phyloP scores from a whole-genome alignment of 2,329 filamentous ascomycete species.

The Amesomyces nigricolor region DNA sequence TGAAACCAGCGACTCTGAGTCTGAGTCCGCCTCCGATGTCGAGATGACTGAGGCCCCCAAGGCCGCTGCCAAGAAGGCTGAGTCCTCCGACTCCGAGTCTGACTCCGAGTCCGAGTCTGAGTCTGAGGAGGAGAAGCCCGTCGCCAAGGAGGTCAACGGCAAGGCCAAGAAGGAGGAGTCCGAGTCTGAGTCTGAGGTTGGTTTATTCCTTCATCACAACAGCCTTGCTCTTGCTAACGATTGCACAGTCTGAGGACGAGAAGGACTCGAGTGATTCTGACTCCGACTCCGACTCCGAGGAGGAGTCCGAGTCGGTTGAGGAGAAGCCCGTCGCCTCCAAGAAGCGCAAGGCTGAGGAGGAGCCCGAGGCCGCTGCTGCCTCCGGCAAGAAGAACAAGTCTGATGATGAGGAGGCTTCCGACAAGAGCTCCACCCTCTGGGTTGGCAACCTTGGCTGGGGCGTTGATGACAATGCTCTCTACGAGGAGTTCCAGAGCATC shows the following conservation, averaged over 20 bases:
- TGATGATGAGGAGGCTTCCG: slow-evolving; percentile 44
- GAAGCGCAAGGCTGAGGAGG: slow-evolving; percentile 61
- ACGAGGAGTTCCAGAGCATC: slow-evolving; percentile 74
- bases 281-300: slow-evolving; percentile 31
- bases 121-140: slow-evolving; percentile 35
- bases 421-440: slow-evolving; percentile 66
- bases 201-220: background rate
- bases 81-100: slow-evolving; percentile 32
- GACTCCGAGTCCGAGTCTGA: slow-evolving; percentile 37
- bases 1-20: slow-evolving; percentile 19
- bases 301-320: slow-evolving; percentile 31
- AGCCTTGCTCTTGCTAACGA: slow-evolving; percentile 19
- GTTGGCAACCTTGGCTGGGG: slow-evolving; percentile 89
- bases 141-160: slow-evolving; percentile 35
- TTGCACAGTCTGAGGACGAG: slow-evolving; percentile 29
- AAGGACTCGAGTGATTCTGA: slow-evolving; percentile 33
- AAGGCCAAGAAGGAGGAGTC: slow-evolving; percentile 33
- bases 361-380: slow-evolving; percentile 37
- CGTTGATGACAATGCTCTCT: slow-evolving; percentile 76
- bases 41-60: slow-evolving; percentile 34
- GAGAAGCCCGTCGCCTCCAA: slow-evolving; percentile 41
- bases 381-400: slow-evolving; percentile 64
- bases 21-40: slow-evolving; percentile 34
- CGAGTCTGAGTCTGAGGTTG: slow-evolving; percentile 25
- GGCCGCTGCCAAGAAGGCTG: slow-evolving; percentile 33